Evolutionary conservation across 225 moss, liverwort and hornwort species (phyloP).

Genomic region (Polytrichum commune): DNA sequence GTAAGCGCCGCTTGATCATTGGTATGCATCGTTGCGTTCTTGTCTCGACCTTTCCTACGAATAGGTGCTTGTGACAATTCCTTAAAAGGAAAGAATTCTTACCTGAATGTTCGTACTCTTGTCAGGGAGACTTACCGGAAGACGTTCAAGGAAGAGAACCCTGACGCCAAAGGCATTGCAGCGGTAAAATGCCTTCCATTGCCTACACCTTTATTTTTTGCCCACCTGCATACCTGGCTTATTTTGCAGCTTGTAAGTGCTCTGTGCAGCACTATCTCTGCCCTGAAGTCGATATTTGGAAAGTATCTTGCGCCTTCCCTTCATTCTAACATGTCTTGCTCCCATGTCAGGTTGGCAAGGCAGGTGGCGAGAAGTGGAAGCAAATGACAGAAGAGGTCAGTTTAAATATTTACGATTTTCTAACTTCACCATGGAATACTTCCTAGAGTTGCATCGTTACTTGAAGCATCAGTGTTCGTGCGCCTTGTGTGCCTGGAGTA

Average conservation of each 20-base stretch:
- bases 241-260: not conserved
- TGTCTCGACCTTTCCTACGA: not conserved
- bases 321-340: not conserved
- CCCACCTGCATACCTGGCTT: not conserved
- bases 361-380: slow-evolving; percentile 20
- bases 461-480: not conserved
- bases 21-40: not conserved
- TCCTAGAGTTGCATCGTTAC: too few relatives aligned
- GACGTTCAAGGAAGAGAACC: slow-evolving; percentile 46
- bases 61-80: not conserved
- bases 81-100: not conserved
- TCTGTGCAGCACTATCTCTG: too few relatives aligned
- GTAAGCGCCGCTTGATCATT: slow-evolving; percentile 13
- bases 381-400: slow-evolving; percentile 16
- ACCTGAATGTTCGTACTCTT: not conserved
- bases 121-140: slow-evolving; percentile 54
- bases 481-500: too few relatives aligned
- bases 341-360: slow-evolving; percentile 12
- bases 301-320: not conserved
- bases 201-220: not conserved
- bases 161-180: slow-evolving; percentile 44
- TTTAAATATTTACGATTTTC: too few relatives aligned
- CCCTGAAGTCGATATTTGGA: too few relatives aligned
- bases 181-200: slow-evolving; percentile 22
- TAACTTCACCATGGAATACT: too few relatives aligned